phyloP scores from a whole-genome alignment of 2,329 filamentous ascomycete genomes.

The Colletotrichum kahawae region DNA sequence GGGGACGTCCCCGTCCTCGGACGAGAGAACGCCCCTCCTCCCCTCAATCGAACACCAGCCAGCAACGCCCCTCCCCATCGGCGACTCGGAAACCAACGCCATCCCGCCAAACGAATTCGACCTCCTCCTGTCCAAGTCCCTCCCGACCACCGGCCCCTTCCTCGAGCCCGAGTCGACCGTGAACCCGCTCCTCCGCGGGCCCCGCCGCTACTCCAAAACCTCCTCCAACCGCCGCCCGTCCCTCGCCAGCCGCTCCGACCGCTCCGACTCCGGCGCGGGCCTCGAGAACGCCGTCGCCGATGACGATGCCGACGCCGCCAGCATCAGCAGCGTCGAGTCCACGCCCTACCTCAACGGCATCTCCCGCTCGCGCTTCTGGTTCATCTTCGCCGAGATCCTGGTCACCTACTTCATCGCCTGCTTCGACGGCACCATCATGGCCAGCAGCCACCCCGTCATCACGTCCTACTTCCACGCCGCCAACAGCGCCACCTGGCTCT shows the following conservation, averaged over 20 bases:
- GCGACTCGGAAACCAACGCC: conserved; percentile 19
- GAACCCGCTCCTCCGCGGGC: conserved; percentile 43
- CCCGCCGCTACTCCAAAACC: conserved; percentile 29
- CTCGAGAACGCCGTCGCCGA: background rate
- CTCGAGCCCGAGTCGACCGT: conserved; percentile 48
- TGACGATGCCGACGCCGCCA: conserved; percentile 1
- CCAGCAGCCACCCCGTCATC: conserved; percentile 80
- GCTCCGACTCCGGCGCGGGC: background rate
- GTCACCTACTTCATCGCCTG: conserved; percentile 62
- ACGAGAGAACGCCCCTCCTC: conserved; percentile 13
- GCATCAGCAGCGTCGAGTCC: conserved; percentile 12
- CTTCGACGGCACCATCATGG: conserved; percentile 84
- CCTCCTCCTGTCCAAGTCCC: conserved; percentile 42
- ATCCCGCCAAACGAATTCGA: conserved; percentile 41
- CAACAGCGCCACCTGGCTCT: conserved; percentile 83
- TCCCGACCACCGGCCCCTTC: conserved; percentile 39
- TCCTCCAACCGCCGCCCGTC: conserved; percentile 18
- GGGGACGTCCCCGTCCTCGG: background rate
- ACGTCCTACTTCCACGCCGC: conserved; percentile 80
- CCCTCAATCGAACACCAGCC: background rate
- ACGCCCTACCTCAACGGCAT: conserved; percentile 49
- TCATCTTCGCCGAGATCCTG: conserved; percentile 65
- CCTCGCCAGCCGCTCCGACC: background rate
- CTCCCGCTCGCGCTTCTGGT: conserved; percentile 60
- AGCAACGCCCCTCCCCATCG: conserved; percentile 15